Evolutionary conservation across 495 filamentous ascomycete species (phyloP).

Genomic region (Penicillium dipodomyicola): DNA sequence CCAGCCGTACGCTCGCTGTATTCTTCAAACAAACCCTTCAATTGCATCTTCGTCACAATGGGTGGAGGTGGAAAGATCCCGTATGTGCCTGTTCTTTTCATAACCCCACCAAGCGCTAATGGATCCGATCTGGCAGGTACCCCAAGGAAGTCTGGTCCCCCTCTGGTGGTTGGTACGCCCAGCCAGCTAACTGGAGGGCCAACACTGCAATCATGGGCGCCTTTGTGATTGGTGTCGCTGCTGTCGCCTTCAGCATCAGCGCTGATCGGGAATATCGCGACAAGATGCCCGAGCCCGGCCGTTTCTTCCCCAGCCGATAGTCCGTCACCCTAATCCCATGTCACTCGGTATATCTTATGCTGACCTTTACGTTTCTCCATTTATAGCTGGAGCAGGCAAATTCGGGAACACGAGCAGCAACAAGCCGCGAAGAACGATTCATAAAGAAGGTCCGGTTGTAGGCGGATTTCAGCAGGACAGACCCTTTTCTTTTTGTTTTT

Average conservation of each 20-base stretch:
- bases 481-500: slow-evolving; percentile 38
- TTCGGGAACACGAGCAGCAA: slow-evolving; percentile 77
- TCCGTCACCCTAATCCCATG: slow-evolving; percentile 48
- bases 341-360: slow-evolving; percentile 11
- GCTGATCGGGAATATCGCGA: slow-evolving; percentile 76
- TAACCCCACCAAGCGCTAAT: slow-evolving; percentile 23
- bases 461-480: slow-evolving; percentile 29
- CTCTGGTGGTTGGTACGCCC: slow-evolving; percentile 94
- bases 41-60: slow-evolving; percentile 42
- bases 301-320: slow-evolving; percentile 97
- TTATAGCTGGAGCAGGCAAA: slow-evolving; percentile 84
- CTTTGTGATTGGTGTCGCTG: slow-evolving; percentile 71
- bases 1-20: slow-evolving; percentile 26
- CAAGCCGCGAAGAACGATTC: slow-evolving; percentile 56
- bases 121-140: slow-evolving; percentile 58
- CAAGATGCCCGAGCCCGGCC: slow-evolving; percentile 79
- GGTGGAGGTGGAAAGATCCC: slow-evolving; percentile 78
- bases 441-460: slow-evolving; percentile 29
- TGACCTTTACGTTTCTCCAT: slow-evolving; percentile 17
- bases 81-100: slow-evolving; percentile 51
- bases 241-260: slow-evolving; percentile 73
- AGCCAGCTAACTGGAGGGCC: slow-evolving; percentile 87
- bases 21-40: slow-evolving; percentile 22
- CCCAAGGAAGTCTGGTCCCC: slow-evolving; percentile 99
- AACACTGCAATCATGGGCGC: slow-evolving; percentile 85